Conservation (phyloP, 2,329 filamentous ascomycete genomes). For the Sphaerulina populicola region DNA sequence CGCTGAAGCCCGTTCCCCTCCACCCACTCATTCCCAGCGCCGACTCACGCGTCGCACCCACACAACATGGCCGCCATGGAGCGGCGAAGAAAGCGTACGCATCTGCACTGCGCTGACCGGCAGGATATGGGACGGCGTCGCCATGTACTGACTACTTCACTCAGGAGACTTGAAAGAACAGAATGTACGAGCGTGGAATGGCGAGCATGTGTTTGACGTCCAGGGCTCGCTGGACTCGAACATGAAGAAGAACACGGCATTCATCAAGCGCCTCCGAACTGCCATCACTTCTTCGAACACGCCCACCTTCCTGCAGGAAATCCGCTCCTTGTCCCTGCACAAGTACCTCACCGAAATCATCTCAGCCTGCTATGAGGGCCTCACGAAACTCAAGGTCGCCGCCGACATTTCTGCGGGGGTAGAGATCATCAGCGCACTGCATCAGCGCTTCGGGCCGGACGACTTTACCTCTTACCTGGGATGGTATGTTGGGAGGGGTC, state of each 20-base stretch:
- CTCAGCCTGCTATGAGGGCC: conserved; percentile 86
- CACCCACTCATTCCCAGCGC: conserved; percentile 19
- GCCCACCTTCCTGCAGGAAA: conserved; percentile 78
- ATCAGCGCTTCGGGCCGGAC: conserved; percentile 82
- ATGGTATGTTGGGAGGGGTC: conserved; percentile 83
- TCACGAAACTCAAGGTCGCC: conserved; percentile 82
- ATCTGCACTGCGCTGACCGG: neutral
- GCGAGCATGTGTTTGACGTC: conserved; percentile 72
- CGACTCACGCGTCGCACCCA: conserved; percentile 20
- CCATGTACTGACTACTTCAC: conserved; percentile 16
- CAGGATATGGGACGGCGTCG: neutral
- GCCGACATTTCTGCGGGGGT: conserved; percentile 88
- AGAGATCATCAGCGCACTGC: conserved; percentile 87
- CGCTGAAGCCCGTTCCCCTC: conserved; percentile 26
- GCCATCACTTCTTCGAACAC: conserved; percentile 73
- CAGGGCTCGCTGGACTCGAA: conserved; percentile 81
- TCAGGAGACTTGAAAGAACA: conserved; percentile 81
- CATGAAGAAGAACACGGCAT: conserved; percentile 95
- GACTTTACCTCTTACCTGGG: conserved; percentile 89
- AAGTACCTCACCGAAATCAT: conserved; percentile 97
- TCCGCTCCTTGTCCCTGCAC: conserved; percentile 80
- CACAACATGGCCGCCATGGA: conserved; percentile 38
- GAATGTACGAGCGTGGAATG: conserved; percentile 81
- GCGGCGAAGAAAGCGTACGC: conserved; percentile 43
- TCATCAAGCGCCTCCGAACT: conserved; percentile 91